Evolutionary conservation across 1,284 basidiomycete species (phyloP).

Genomic region (Ustilago trichophora): DNA sequence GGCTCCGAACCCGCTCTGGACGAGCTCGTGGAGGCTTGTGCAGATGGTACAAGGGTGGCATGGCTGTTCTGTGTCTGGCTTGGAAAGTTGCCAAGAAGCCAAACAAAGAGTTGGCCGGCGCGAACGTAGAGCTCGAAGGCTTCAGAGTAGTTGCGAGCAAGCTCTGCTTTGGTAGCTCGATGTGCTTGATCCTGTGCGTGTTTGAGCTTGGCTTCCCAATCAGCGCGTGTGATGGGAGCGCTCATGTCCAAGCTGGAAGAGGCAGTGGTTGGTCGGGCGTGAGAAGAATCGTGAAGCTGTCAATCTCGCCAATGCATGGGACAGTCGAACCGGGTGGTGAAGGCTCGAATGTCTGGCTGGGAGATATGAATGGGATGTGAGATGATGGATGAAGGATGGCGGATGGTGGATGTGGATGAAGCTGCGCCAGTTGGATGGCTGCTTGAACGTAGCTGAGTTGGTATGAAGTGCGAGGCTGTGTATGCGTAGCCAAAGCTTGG

Average conservation of each 20-base stretch:
- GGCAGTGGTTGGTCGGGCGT: no score
- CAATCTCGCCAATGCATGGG: no score
- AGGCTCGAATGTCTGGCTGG: no score
- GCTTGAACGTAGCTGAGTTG: no score
- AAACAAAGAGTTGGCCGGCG: slow-evolving; percentile 75
- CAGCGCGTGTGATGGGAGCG: slow-evolving; percentile 15
- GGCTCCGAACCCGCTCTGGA: background rate
- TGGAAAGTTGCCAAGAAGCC: slow-evolving; percentile 68
- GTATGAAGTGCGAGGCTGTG: no score
- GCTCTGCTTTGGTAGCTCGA: slow-evolving; percentile 75
- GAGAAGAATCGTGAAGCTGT: no score
- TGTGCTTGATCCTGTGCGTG: slow-evolving; percentile 33
- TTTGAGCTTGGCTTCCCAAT: slow-evolving; percentile 32
- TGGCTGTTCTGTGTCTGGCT: background rate
- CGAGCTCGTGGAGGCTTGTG: background rate
- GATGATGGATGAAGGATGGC: no score
- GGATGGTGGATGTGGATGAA: no score
- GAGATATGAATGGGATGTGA: no score
- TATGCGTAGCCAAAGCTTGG: no score
- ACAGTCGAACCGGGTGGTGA: no score
- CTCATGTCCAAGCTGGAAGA: slow-evolving; percentile 25
- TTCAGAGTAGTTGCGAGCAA: slow-evolving; percentile 73
- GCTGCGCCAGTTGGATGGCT: no score
- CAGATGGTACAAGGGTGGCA: background rate
- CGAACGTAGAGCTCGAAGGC: slow-evolving; percentile 80